Evolutionary conservation across 73 alveolate species (phyloP).

Genomic region (Paramecium biaurelia): DNA sequence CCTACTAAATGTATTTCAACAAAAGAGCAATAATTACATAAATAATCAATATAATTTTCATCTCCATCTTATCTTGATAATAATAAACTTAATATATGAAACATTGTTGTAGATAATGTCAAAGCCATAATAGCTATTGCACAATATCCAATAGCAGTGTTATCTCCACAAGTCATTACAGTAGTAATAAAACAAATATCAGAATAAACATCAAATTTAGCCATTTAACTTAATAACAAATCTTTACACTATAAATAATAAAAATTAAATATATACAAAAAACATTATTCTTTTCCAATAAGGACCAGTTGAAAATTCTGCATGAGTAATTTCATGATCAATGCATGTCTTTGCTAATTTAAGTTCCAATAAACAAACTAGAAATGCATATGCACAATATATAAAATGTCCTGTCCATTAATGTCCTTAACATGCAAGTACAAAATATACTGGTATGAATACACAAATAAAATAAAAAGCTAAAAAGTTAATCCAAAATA

Average conservation of each 20-base stretch:
- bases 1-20: constrained; percentile 37
- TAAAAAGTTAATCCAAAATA: constrained; percentile 30
- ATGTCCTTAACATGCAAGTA: constrained; percentile 3
- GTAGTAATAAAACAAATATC: constrained; percentile 48
- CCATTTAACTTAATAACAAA: neutral
- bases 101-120: neutral
- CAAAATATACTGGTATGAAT: neutral
- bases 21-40: constrained; percentile 46
- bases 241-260: neutral
- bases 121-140: neutral
- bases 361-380: neutral
- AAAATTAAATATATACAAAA: neutral
- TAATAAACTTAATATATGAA: neutral
- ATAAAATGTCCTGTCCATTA: constrained; percentile 45
- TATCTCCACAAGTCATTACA: constrained; percentile 18
- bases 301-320: constrained; percentile 36
- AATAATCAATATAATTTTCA: constrained; percentile 33
- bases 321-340: neutral
- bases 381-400: constrained; percentile 18
- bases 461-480: constrained; percentile 6
- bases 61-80: constrained; percentile 27
- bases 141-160: neutral
- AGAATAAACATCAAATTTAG: constrained; percentile 33
- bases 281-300: neutral
- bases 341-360: neutral